Evolutionary conservation across 441 rosid species (phyloP), one percentile per base, ranked within the genome.

Genomic region (Aquilaria agallochum): DNA sequence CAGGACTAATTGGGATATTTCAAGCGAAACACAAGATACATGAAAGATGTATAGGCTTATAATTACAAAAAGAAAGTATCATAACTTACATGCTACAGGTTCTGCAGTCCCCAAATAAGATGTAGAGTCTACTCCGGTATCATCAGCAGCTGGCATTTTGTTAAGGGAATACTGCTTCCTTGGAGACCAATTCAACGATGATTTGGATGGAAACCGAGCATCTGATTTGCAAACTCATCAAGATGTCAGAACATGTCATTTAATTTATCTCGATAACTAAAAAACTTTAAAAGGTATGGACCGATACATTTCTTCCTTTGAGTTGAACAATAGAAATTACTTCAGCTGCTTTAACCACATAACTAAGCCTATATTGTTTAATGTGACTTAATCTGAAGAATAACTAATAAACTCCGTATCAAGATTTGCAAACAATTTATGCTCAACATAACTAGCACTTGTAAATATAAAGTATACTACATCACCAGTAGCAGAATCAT

Each of bases 401-500:
- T 4, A 40, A 40, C 2, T 40, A 40, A 40, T 5, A 5, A 40
- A 40, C 42, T 40, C 45, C 11, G 9, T 40, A 40, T 40, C 45
- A 40, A 40, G 45, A 40, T 2, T 10, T 1, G 7, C 45, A 7
- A 40, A 40, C 45, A 5, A 40, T 40, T 10, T 40, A 60, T 56
- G n/a, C n/a, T 45, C 47, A 58, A 12, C 27, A 55, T 45, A 71
- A 20, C 55, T 30, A 53, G 59, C 11, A 53, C 34, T 40, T 42
- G 56, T 15, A 50, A 32, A 64, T 52, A 59, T 70, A 57, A 33
- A 64, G 59, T 54, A 56, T 44, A 50, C 69, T 65, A 69, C 15
- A 58, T 57, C 69, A 89, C 97, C 96, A 20, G 74, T 70, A 60
- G 65, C 62, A 50, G 90, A 74, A 67, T 83, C 95, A 77, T 82